Conservation (phyloP, 176 grass and related monocot genomes). For the Chloris gayana region DNA sequence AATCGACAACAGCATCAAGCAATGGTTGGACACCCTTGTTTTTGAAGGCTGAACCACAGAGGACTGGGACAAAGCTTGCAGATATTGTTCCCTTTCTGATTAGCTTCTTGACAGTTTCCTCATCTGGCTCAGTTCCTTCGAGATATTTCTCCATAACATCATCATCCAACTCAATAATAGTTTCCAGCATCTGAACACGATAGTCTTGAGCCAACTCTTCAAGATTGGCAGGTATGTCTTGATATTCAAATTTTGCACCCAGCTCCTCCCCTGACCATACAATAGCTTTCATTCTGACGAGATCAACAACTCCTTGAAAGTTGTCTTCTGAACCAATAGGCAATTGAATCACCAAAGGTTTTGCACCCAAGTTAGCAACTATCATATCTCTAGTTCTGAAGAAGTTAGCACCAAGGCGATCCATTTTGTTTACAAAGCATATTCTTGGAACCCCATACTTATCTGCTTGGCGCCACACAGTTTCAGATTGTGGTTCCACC, state of each 20-base stretch:
- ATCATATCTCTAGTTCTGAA: slow-evolving; percentile 99
- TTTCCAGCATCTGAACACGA: slow-evolving; percentile 78
- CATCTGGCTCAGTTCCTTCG: slow-evolving; percentile 86
- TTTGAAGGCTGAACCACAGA: slow-evolving; percentile 97
- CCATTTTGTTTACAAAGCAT: slow-evolving; percentile 99
- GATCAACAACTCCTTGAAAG: slow-evolving; percentile 91
- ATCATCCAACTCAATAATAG: slow-evolving; percentile 87
- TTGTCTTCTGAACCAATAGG: slow-evolving; percentile 93
- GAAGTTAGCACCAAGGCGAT: slow-evolving; percentile 93
- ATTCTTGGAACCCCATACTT: slow-evolving; percentile 96
- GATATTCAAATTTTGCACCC: slow-evolving; percentile 83
- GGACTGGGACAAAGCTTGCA: slow-evolving; percentile 83
- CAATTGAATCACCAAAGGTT: slow-evolving; percentile 91
- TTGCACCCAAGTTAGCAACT: slow-evolving; percentile 90
- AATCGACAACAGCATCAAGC: slow-evolving; percentile 97
- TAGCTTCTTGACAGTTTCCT: slow-evolving; percentile 82
- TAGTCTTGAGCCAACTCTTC: slow-evolving; percentile 80
- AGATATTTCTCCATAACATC: slow-evolving; percentile 85
- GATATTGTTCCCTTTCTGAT: slow-evolving; percentile 87
- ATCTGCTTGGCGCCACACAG: slow-evolving; percentile 97
- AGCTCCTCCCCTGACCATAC: slow-evolving; percentile 94
- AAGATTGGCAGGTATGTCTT: slow-evolving; percentile 85
- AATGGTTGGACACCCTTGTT: slow-evolving; percentile 98
- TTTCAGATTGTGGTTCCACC: slow-evolving; percentile 98
- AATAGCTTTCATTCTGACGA: slow-evolving; percentile 93